Base-by-base conservation (phyloP, 2,329 filamentous ascomycete genomes). In the Talaromyces marneffei region DNA sequence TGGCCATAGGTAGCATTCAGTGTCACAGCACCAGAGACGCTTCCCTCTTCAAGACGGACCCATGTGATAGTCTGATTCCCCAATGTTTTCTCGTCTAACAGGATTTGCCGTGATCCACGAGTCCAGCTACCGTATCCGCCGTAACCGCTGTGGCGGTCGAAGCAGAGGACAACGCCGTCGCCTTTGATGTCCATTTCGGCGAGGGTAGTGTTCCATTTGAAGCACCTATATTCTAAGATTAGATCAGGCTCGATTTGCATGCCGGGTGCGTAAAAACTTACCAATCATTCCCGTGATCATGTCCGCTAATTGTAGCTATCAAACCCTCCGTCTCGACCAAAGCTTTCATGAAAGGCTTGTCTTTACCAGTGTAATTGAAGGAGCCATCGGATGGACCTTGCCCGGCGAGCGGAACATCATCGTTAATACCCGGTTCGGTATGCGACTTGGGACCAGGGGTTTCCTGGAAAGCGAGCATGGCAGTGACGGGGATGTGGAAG, bases 81-180 rank as follows among this genome's bases (percentile, higher is more conserved):
- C 16, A 84, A 67, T 23, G 71, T 71, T 1, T 74, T 69, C 42
- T 82, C 75, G 1, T 78, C 73, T 1, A 87, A 65, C 2, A 78
- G 66, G 12, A 88, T 73, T 65, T 87, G 82, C 1, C 85, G 77
- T 4, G 80, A 79, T 1, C 87, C 87, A 0, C 87, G 81, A 9
- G 82, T 80, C 83, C 83, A 88, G 50, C 78, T 77, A 0, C 86
- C 85, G 66, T 90, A 90, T 0, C 88, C 87, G 0, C 87, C 88
- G 60, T 90, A 90, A 0, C 88, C 87, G 0, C 85, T 82, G 65
- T 87, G 87, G 65, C 88, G 83, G 4, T 85, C 85, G 65, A 84
- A 85, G 67, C 87, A 89, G 66, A 82, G 62, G 46, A 74, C 69
- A 5, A 78, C 57, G 1, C 79, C 79, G 60, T 78, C 80, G 0